A percentile compares a stretch with the other conserved stretches of the same genome.
phyloP scores from a whole-genome alignment of 257 asterid species.

The Forsythia suspensa region DNA sequence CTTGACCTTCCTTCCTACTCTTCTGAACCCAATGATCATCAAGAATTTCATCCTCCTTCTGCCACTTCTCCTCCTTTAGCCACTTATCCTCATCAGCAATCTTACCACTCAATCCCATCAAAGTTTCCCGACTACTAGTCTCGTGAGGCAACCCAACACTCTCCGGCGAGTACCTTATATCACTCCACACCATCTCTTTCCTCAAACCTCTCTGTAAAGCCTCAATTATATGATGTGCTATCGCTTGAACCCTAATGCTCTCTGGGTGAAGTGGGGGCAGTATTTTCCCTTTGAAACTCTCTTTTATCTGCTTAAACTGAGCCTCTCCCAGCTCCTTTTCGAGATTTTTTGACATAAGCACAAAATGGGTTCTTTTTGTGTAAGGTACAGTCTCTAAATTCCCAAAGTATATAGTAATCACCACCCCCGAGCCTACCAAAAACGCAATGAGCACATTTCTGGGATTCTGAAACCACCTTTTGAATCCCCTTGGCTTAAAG shows the following conservation, averaged over 20 bases:
- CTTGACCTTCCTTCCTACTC: constrained; percentile 71
- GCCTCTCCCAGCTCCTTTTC: constrained; percentile 70
- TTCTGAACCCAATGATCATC: constrained; percentile 84
- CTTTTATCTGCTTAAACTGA: constrained; percentile 54
- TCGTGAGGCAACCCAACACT: constrained; percentile 20
- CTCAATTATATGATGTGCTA: constrained; percentile 67
- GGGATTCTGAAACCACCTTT: constrained; percentile 66
- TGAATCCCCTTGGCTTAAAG: constrained; percentile 73
- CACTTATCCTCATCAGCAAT: constrained; percentile 51
- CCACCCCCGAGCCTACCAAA: constrained; percentile 68
- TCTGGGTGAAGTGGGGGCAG: constrained; percentile 91
- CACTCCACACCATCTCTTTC: constrained; percentile 80
- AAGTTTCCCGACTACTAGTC: constrained; percentile 31
- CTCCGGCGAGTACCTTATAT: constrained; percentile 54
- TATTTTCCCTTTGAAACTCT: constrained; percentile 60
- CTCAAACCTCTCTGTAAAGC: constrained; percentile 80
- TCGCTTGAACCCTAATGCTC: constrained; percentile 68
- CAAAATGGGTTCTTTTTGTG: constrained; percentile 85
- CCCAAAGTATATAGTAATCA: constrained; percentile 66
- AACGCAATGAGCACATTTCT: constrained; percentile 36
- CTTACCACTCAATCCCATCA: constrained; percentile 38
- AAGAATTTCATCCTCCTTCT: constrained; percentile 76
- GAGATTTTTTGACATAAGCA: constrained; percentile 55
- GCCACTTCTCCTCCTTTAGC: constrained; percentile 61
- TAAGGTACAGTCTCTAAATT: constrained; percentile 82